These are phyloP conservation scores for Calonectria naviculata DNA, from an alignment of 2,329 filamentous ascomycete species.

Conservation along the genomic window DNA sequence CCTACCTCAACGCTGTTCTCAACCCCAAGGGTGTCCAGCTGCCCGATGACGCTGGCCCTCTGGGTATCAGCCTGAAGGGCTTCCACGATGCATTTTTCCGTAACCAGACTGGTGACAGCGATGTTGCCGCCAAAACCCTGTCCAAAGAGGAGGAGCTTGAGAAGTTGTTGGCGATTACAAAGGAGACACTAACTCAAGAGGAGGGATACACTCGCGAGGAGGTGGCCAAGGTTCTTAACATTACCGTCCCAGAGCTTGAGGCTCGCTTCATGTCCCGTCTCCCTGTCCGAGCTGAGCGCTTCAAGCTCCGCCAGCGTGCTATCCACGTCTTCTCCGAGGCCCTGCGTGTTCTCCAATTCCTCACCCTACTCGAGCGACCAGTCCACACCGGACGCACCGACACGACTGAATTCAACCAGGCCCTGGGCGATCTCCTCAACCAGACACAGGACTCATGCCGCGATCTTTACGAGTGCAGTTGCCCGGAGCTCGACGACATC, in stretches of 20 bases:
- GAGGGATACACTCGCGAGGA: slow-evolving; percentile 91
- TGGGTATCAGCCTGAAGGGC: slow-evolving; percentile 85
- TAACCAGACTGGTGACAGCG: slow-evolving; percentile 50
- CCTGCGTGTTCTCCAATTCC: slow-evolving; percentile 85
- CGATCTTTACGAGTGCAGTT: slow-evolving; percentile 91
- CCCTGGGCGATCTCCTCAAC: slow-evolving; percentile 87
- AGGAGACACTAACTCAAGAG: slow-evolving; percentile 78
- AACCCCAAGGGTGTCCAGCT: slow-evolving; percentile 70
- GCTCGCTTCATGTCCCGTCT: slow-evolving; percentile 86
- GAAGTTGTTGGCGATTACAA: slow-evolving; percentile 76
- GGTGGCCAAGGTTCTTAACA: slow-evolving; percentile 77
- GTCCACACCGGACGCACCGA: slow-evolving; percentile 56
- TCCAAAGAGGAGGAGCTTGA: slow-evolving; percentile 75
- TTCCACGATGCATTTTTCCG: slow-evolving; percentile 88
- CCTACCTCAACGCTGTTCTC: slow-evolving; percentile 69
- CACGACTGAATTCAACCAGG: slow-evolving; percentile 70
- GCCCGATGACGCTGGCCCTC: slow-evolving; percentile 81
- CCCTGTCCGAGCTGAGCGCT: slow-evolving; percentile 86
- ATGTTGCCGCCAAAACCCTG: slow-evolving; percentile 54
- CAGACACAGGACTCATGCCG: slow-evolving; percentile 89
- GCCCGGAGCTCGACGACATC: slow-evolving; percentile 89
- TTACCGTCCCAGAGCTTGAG: slow-evolving; percentile 78
- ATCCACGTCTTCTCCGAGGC: slow-evolving; percentile 94
- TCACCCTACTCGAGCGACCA: slow-evolving; percentile 75
- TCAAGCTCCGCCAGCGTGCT: slow-evolving; percentile 88